Conservation (phyloP, 495 filamentous ascomycete species). For the Neohortaea acidophila region DNA sequence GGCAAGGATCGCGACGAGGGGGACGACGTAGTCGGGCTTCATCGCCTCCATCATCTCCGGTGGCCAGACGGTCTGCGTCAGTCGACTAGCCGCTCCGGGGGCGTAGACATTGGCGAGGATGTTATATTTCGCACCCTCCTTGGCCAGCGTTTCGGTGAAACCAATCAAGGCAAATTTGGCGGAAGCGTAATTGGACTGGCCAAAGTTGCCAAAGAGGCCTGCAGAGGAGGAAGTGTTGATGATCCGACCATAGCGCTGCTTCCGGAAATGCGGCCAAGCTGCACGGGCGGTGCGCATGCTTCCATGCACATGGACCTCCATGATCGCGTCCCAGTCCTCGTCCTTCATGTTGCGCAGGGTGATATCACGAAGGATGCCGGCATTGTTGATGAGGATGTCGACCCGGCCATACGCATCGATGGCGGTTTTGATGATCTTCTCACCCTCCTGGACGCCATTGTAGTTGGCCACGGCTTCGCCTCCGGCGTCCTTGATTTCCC, state of each 20-base stretch:
- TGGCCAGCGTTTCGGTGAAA: slow-evolving; percentile 14
- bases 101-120: slow-evolving; percentile 13
- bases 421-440: slow-evolving; percentile 16
- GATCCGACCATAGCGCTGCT: slow-evolving; percentile 16
- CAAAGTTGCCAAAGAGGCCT: slow-evolving; percentile 16
- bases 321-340: slow-evolving; percentile 16
- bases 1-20: slow-evolving; percentile 11
- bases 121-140: slow-evolving; percentile 15
- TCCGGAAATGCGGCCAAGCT: slow-evolving; percentile 17
- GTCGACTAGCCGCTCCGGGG: slow-evolving; percentile 7
- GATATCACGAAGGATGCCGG: slow-evolving; percentile 41
- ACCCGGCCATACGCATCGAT: slow-evolving; percentile 14
- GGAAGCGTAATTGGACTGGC: slow-evolving; percentile 13
- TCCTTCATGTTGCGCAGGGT: slow-evolving; percentile 17
- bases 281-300: slow-evolving; percentile 12
- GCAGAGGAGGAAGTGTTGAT: slow-evolving; percentile 12
- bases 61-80: slow-evolving; percentile 12
- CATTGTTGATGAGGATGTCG: slow-evolving; percentile 19
- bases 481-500: slow-evolving; percentile 14
- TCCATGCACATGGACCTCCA: slow-evolving; percentile 13
- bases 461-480: slow-evolving; percentile 15
- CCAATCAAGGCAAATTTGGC: slow-evolving; percentile 13
- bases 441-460: slow-evolving; percentile 14
- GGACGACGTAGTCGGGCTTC: slow-evolving; percentile 9
- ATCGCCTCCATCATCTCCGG: slow-evolving; percentile 14